These are phyloP conservation scores for Globisporangium mamillatum DNA, from an alignment of 352 stramenopile genomes.

Conservation along the genomic window DNA sequence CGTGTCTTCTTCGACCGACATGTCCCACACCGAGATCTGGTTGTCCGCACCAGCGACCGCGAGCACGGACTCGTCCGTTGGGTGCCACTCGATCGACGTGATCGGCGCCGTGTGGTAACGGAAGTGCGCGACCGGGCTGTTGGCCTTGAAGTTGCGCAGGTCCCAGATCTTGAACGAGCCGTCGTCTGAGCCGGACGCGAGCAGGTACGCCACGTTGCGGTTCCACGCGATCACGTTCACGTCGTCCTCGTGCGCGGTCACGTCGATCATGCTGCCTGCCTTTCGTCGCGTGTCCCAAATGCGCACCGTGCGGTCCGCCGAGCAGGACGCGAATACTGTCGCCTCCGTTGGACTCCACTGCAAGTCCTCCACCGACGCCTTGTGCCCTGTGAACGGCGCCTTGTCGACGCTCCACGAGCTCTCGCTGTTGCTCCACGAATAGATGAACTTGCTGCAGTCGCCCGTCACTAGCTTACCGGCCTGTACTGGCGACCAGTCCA, in stretches of 20 bases:
- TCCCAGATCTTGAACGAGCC: constrained; percentile 98
- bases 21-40: constrained; percentile 98
- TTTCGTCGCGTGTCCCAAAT: constrained; percentile 98
- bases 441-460: constrained; percentile 97
- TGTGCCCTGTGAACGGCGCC: constrained; percentile 90
- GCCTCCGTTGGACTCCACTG: constrained; percentile 97
- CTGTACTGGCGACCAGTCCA: constrained; percentile 96
- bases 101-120: constrained; percentile 95
- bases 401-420: constrained; percentile 85
- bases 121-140: constrained; percentile 92
- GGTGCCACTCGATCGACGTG: constrained; percentile 98
- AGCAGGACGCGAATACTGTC: constrained; percentile 95
- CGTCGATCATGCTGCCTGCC: constrained; percentile 91
- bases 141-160: constrained; percentile 90
- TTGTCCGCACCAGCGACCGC: constrained; percentile 94
- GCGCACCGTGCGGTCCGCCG: constrained; percentile 91
- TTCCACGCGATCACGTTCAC: constrained; percentile 99
- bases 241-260: constrained; percentile 93
- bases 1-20: constrained; percentile 98
- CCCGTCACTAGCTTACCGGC: constrained; percentile 92
- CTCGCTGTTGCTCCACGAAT: constrained; percentile 89
- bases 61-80: constrained; percentile 98
- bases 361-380: constrained; percentile 95
- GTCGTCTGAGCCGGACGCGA: constrained; percentile 97
- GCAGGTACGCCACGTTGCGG: constrained; percentile 94